Percentiles rank a stretch among this genome's conserved stretches.
Conservation (phyloP, 371 early-diverging fungal genomes). For the Mortierella sp. region DNA sequence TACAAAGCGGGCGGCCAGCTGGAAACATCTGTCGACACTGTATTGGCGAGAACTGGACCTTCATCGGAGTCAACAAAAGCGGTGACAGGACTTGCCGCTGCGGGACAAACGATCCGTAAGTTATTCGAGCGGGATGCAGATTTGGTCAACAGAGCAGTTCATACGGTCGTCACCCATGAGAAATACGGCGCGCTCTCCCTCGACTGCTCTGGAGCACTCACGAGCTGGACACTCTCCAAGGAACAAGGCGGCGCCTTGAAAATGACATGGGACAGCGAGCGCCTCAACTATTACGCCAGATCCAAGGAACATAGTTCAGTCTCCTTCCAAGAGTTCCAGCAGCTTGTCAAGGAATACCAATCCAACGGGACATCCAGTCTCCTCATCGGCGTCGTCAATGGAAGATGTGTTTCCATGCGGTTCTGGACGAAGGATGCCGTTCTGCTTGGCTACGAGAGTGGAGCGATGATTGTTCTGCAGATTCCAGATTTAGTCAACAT, state of each 20-base stretch:
- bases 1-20: slow-evolving; percentile 22
- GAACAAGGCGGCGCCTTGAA: slow-evolving; percentile 37
- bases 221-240: slow-evolving; percentile 52
- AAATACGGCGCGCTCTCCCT: slow-evolving; percentile 50
- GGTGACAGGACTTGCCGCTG: slow-evolving; percentile 27
- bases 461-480: slow-evolving; percentile 60
- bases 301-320: slow-evolving; percentile 52
- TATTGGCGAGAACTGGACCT: neutral
- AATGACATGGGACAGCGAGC: slow-evolving; percentile 53
- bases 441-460: slow-evolving; percentile 60
- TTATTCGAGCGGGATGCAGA: slow-evolving; percentile 42
- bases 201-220: slow-evolving; percentile 58
- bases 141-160: slow-evolving; percentile 46
- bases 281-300: slow-evolving; percentile 59
- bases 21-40: slow-evolving; percentile 14
- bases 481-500: slow-evolving; percentile 60
- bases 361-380: slow-evolving; percentile 35
- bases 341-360: slow-evolving; percentile 45
- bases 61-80: neutral
- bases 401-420: slow-evolving; percentile 60
- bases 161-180: slow-evolving; percentile 50
- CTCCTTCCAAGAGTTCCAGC: slow-evolving; percentile 53
- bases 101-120: slow-evolving; percentile 45
- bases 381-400: slow-evolving; percentile 54
- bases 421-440: slow-evolving; percentile 65